Conservation (phyloP, 768 basidiomycete genomes). For the Lyophyllum decastes region DNA sequence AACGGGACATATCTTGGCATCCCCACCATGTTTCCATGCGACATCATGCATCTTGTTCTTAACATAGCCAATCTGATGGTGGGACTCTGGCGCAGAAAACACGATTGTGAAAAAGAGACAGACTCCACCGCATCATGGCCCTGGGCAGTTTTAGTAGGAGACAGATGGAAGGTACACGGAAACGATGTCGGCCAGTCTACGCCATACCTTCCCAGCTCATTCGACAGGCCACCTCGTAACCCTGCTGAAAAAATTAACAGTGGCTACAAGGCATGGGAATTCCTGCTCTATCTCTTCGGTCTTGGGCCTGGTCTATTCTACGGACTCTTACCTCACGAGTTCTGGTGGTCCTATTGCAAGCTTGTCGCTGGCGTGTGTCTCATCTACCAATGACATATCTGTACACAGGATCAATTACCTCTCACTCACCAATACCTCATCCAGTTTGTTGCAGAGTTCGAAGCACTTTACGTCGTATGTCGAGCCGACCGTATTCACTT, state of each 20-base stretch:
- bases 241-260: slow-evolving; percentile 38
- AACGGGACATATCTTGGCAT: slow-evolving; percentile 21
- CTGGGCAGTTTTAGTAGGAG: slow-evolving; percentile 29
- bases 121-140: slow-evolving; percentile 23
- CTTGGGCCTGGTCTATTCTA: slow-evolving; percentile 13
- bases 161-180: slow-evolving; percentile 37
- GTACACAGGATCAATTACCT: neutral
- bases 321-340: neutral
- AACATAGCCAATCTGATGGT: slow-evolving; percentile 40
- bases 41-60: slow-evolving; percentile 42
- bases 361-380: slow-evolving; percentile 5
- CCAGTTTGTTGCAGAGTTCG: slow-evolving; percentile 33
- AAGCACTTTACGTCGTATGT: slow-evolving; percentile 33
- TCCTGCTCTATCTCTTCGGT: slow-evolving; percentile 9
- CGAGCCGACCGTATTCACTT: slow-evolving; percentile 31
- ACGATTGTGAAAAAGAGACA: slow-evolving; percentile 17
- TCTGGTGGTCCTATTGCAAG: slow-evolving; percentile 6
- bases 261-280: slow-evolving; percentile 30
- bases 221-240: slow-evolving; percentile 32
- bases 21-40: slow-evolving; percentile 30
- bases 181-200: slow-evolving; percentile 26
- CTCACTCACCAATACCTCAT: slow-evolving; percentile 15
- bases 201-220: slow-evolving; percentile 19
- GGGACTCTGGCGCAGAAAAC: slow-evolving; percentile 31
- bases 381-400: slow-evolving; percentile 5